phyloP scores from a whole-genome alignment of 2,329 filamentous ascomycete species.

The Paecilomyces sp. region DNA sequence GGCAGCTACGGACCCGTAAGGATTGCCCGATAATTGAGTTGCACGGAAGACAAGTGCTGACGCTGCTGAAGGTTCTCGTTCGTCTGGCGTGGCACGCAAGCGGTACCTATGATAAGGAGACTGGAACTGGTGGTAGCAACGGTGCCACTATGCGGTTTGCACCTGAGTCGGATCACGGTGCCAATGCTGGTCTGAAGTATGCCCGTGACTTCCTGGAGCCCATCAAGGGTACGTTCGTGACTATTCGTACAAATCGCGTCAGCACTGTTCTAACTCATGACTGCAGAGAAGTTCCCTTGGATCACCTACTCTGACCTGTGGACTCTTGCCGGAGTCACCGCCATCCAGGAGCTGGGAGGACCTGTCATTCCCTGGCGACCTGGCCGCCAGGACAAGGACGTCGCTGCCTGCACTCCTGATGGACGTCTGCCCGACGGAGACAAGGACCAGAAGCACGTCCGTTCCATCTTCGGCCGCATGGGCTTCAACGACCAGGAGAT shows the following conservation, averaged over 20 bases:
- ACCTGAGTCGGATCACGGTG: conserved; percentile 82
- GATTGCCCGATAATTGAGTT: conserved; percentile 1
- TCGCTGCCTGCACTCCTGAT: conserved; percentile 82
- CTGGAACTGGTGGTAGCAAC: conserved; percentile 86
- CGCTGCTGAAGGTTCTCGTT: conserved; percentile 53
- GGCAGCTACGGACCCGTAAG: conserved; percentile 81
- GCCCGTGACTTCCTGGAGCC: conserved; percentile 92
- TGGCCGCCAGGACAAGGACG: conserved; percentile 72
- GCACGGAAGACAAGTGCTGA: conserved; percentile 2
- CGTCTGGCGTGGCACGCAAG: conserved; percentile 91
- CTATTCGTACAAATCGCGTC: neutral
- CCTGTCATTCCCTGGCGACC: conserved; percentile 82
- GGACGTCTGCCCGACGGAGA: conserved; percentile 79
- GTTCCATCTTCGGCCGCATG: conserved; percentile 93
- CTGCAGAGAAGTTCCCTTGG: conserved; percentile 74
- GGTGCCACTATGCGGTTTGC: conserved; percentile 95
- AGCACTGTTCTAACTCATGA: conserved; percentile 3
- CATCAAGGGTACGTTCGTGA: conserved; percentile 60
- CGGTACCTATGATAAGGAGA: conserved; percentile 85
- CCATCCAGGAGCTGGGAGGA: conserved; percentile 93
- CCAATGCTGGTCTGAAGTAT: conserved; percentile 80
- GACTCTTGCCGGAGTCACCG: conserved; percentile 79
- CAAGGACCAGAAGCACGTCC: conserved; percentile 73
- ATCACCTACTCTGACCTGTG: conserved; percentile 95
- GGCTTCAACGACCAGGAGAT: conserved; percentile 97